phyloP scores from a whole-genome alignment of 78 protist species.

The Tieghemostelium lacteum region DNA sequence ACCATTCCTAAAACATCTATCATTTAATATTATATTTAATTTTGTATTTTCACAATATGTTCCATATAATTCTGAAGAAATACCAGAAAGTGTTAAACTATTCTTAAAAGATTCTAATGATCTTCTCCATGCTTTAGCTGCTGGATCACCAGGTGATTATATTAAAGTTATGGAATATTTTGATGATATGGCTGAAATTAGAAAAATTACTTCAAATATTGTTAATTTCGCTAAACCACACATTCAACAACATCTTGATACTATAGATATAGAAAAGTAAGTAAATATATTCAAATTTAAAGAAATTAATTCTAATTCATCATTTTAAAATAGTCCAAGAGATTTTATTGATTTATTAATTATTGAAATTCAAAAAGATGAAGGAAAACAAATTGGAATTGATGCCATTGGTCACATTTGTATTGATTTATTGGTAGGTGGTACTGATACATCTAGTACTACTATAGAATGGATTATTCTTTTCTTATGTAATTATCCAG shows the following conservation, averaged over 20 bases:
- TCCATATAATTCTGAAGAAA: conserved; percentile 3
- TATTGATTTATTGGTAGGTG: conserved; percentile 60
- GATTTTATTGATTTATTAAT: conserved; percentile 47
- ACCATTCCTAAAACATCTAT: conserved; percentile 29
- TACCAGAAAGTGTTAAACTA: background rate
- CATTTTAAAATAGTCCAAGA: conserved; percentile 36
- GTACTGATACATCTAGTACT: conserved; percentile 41
- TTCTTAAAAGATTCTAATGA: background rate
- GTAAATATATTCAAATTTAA: too few species aligned
- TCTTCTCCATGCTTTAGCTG: background rate
- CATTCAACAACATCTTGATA: background rate
- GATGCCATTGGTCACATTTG: conserved; percentile 14
- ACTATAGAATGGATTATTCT: conserved; percentile 46
- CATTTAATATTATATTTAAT: conserved; percentile 36
- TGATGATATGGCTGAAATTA: background rate
- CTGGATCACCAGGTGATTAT: conserved; percentile 36
- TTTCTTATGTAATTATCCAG: conserved; percentile 23
- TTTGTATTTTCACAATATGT: conserved; percentile 20
- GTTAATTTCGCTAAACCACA: conserved; percentile 1
- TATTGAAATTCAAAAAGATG: conserved; percentile 20
- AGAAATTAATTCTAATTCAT: too few species aligned
- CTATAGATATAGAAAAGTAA: background rate
- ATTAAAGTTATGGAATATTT: conserved; percentile 18
- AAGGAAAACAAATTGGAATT: background rate
- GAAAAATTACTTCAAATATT: background rate